These are phyloP conservation scores for Peronosclerospora sorghi DNA, from an alignment of 352 stramenopile species.

Conservation along the genomic window DNA sequence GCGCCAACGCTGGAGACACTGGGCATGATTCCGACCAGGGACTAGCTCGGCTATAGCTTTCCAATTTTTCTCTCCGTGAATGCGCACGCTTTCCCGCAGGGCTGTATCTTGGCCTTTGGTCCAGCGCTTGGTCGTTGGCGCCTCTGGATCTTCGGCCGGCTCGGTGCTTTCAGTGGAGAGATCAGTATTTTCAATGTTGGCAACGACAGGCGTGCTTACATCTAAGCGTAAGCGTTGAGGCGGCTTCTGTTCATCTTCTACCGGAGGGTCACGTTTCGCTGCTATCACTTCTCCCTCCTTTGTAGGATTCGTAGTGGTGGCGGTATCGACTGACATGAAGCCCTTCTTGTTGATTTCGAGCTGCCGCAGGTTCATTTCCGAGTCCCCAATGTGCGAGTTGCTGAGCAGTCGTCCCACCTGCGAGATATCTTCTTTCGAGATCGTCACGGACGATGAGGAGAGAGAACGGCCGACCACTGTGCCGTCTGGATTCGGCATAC, in stretches of 20 bases:
- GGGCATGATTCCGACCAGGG: conserved; percentile 72
- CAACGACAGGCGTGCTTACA: conserved; percentile 8
- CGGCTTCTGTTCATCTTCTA: conserved; percentile 52
- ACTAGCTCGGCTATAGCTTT: conserved; percentile 82
- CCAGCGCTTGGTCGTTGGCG: conserved; percentile 78
- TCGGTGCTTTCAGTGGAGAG: conserved; percentile 29
- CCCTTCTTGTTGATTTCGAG: conserved; percentile 71
- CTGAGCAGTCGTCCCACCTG: conserved; percentile 49
- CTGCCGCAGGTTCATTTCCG: conserved; percentile 62
- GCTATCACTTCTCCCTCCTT: conserved; percentile 24
- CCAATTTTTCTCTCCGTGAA: conserved; percentile 85
- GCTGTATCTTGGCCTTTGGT: conserved; percentile 80
- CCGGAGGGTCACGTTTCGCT: conserved; percentile 56
- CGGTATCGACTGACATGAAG: conserved; percentile 19
- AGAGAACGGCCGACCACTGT: conserved; percentile 29
- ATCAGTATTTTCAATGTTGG: conserved; percentile 16
- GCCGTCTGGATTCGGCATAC: conserved; percentile 24
- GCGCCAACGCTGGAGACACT: conserved; percentile 84
- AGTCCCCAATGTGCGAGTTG: conserved; percentile 74
- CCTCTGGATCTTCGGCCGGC: conserved; percentile 43
- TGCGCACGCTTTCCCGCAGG: conserved; percentile 68
- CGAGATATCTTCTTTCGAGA: conserved; percentile 77
- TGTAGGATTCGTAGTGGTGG: not conserved
- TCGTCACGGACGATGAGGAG: conserved; percentile 60
- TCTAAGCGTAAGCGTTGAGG: conserved; percentile 49